Conservation (phyloP, 2,329 filamentous ascomycete genomes). For the Aspergillus puulaauensis region DNA sequence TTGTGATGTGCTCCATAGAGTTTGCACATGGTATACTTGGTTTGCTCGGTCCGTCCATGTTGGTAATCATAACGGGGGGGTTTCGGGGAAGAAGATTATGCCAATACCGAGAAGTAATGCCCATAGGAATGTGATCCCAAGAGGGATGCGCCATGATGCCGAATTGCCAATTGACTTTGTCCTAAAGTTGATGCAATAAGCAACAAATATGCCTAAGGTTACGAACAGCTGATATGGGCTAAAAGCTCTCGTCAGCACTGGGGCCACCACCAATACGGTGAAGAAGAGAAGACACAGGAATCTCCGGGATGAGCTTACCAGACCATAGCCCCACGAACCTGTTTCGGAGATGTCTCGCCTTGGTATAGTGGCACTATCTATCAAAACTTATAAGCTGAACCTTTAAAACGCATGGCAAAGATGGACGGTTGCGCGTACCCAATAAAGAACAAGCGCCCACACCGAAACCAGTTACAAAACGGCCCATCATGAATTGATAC, state of each 20-base stretch:
- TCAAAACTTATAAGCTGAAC: not conserved
- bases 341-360: conserved; percentile 44
- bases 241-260: conserved; percentile 5
- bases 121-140: conserved; percentile 60
- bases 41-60: conserved; percentile 51
- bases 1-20: conserved; percentile 55
- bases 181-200: conserved; percentile 48
- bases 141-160: conserved; percentile 49
- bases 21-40: conserved; percentile 52
- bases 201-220: conserved; percentile 47
- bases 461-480: conserved; percentile 44
- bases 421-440: not conserved
- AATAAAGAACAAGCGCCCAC: conserved; percentile 44
- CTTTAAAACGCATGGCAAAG: not conserved
- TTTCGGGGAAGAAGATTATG: conserved; percentile 57
- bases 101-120: conserved; percentile 54
- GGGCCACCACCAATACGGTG: too few species aligned
- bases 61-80: conserved; percentile 60
- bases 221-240: conserved; percentile 50
- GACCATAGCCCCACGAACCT: conserved; percentile 46
- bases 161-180: conserved; percentile 37
- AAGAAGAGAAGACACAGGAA: not conserved
- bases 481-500: conserved; percentile 44
- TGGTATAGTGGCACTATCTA: conserved; percentile 45
- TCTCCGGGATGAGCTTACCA: conserved; percentile 21